phyloP scores from a whole-genome alignment of 2,329 filamentous ascomycete species.

The Nemania diffusa region DNA sequence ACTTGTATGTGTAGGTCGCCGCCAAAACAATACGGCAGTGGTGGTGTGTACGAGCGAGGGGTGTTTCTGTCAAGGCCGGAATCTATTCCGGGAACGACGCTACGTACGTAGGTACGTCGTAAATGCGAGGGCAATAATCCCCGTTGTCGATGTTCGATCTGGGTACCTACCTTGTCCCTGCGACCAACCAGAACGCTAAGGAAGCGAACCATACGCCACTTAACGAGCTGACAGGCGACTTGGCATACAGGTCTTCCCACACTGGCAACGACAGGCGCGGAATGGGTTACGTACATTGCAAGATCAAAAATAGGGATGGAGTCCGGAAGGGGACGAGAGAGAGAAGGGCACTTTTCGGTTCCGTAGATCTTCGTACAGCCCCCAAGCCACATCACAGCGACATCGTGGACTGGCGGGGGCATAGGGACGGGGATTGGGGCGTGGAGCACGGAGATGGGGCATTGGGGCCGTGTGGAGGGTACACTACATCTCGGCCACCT shows the following conservation, averaged over 20 bases:
- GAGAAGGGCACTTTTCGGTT: not conserved
- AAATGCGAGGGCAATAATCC: too few relatives aligned
- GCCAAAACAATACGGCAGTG: not conserved
- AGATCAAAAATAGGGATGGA: constrained; percentile 12
- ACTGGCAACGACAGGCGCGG: not conserved
- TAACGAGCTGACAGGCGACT: not conserved
- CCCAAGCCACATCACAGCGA: not conserved
- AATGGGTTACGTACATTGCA: constrained; percentile 4
- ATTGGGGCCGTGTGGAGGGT: not conserved
- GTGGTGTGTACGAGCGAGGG: not conserved
- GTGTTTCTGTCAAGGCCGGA: not conserved
- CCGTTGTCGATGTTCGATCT: not conserved
- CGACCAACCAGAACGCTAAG: too few relatives aligned
- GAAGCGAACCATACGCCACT: not conserved
- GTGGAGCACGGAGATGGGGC: not conserved
- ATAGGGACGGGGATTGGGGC: not conserved
- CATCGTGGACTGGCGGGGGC: not conserved
- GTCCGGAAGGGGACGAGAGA: not conserved
- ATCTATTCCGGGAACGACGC: constrained; percentile 15
- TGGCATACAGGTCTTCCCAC: too few relatives aligned
- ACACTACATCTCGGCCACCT: not conserved
- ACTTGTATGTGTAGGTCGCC: too few relatives aligned
- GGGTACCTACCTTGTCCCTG: not conserved
- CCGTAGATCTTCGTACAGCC: constrained; percentile 16
- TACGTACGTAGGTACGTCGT: not conserved